Evolutionary conservation across 805 yeast genomes (phyloP).

Genomic region (Torulaspora microellipsoides): DNA sequence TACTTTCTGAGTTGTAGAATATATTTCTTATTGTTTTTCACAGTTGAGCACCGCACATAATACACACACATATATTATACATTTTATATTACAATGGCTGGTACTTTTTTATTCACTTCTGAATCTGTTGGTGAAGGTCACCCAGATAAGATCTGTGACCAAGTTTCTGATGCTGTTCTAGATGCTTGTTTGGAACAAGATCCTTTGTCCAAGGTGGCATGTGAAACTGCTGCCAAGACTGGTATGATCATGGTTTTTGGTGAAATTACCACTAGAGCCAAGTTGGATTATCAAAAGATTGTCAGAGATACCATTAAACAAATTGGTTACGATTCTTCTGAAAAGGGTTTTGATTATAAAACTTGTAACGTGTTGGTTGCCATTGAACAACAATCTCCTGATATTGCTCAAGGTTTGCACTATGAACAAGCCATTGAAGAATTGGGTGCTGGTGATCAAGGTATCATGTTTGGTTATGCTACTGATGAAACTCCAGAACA

Average conservation of each 20-base stretch:
- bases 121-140: slow-evolving; percentile 94
- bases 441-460: slow-evolving; percentile 99
- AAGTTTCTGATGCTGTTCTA: slow-evolving; percentile 95
- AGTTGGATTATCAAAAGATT: slow-evolving; percentile 92
- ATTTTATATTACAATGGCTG: slow-evolving; percentile 19
- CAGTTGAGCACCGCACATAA: too few relatives aligned
- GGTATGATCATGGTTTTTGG: slow-evolving; percentile 99
- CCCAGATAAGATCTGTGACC: slow-evolving; percentile 97
- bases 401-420: slow-evolving; percentile 99
- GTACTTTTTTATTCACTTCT: slow-evolving; percentile 66
- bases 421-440: slow-evolving; percentile 94
- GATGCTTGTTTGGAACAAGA: slow-evolving; percentile 96
- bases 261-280: slow-evolving; percentile 97
- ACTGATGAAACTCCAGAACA: slow-evolving; percentile 98
- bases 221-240: slow-evolving; percentile 98
- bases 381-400: slow-evolving; percentile 98
- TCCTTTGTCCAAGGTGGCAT: slow-evolving; percentile 97
- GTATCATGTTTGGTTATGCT: slow-evolving; percentile 99
- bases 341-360: slow-evolving; percentile 97
- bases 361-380: slow-evolving; percentile 99
- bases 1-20: too few relatives aligned
- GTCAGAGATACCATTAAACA: slow-evolving; percentile 97
- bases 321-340: slow-evolving; percentile 95
- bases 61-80: too few relatives aligned
- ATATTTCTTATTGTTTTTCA: too few relatives aligned